phyloP scores from a whole-genome alignment of 345 rosid species.

The Orychophragmus violaceus region DNA sequence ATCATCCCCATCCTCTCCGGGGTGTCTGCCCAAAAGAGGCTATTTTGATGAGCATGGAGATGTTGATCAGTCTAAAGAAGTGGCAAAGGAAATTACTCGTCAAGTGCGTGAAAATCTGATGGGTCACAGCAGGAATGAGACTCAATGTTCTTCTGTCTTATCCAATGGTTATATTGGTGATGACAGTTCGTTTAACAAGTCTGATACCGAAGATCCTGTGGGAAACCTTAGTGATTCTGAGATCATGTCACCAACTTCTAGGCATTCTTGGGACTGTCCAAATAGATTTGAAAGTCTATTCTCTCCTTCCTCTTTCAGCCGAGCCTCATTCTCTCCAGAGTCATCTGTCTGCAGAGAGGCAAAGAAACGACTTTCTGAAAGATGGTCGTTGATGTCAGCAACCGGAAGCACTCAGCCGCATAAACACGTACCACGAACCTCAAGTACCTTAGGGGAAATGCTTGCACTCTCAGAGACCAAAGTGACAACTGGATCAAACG shows the following conservation, averaged over 20 bases:
- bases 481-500: slow-evolving; percentile 40
- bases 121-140: slow-evolving; percentile 68
- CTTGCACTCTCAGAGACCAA: slow-evolving; percentile 81
- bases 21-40: slow-evolving; percentile 33
- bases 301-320: slow-evolving; percentile 69
- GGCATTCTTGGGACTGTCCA: slow-evolving; percentile 86
- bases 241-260: slow-evolving; percentile 66
- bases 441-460: slow-evolving; percentile 96
- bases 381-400: slow-evolving; percentile 92
- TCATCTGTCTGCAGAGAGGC: slow-evolving; percentile 68
- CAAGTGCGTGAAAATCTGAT: slow-evolving; percentile 46
- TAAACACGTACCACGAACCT: slow-evolving; percentile 51
- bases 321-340: slow-evolving; percentile 78
- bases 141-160: slow-evolving; percentile 70
- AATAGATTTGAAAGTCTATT: slow-evolving; percentile 68
- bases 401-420: slow-evolving; percentile 50
- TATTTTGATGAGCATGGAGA: slow-evolving; percentile 47
- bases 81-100: slow-evolving; percentile 49
- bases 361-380: slow-evolving; percentile 62
- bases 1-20: slow-evolving; percentile 47
- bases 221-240: slow-evolving; percentile 84
- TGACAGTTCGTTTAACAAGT: slow-evolving; percentile 78
- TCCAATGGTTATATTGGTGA: slow-evolving; percentile 83
- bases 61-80: slow-evolving; percentile 53
- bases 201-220: slow-evolving; percentile 54